A percentile compares a stretch with the other conserved stretches of the same genome.
Evolutionary conservation across 305 asterid genomes (phyloP).

Genomic region (Withania somnifera): DNA sequence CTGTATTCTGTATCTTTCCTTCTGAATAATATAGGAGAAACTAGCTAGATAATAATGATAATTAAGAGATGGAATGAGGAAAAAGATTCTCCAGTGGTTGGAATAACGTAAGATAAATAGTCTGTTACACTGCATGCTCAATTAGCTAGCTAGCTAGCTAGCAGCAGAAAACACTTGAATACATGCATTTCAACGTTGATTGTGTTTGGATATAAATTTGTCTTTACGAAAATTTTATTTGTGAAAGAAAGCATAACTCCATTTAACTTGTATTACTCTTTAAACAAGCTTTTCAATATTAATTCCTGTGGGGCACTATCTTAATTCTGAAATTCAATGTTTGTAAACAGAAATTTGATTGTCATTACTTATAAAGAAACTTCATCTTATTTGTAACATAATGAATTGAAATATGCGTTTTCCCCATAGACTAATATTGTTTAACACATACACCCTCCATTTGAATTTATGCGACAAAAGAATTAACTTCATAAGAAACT

Average conservation of each 20-base stretch:
- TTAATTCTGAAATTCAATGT: background rate
- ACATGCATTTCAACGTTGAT: background rate
- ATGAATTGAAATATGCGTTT: background rate
- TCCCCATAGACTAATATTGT: background rate
- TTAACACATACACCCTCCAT: background rate
- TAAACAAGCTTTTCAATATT: background rate
- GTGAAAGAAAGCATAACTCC: background rate
- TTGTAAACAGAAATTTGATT: background rate
- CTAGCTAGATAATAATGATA: background rate
- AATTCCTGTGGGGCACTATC: background rate
- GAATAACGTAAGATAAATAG: background rate
- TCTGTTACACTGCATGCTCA: background rate
- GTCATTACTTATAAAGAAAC: background rate
- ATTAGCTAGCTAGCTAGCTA: background rate
- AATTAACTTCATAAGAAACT: background rate
- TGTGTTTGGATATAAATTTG: background rate
- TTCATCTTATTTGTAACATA: background rate
- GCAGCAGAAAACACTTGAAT: background rate
- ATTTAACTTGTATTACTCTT: background rate
- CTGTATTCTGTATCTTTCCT: too few species aligned
- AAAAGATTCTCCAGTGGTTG: background rate
- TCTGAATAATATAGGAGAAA: background rate
- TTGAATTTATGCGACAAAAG: background rate
- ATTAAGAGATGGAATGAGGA: background rate
- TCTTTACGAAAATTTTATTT: background rate